Evolutionary conservation across 2,329 filamentous ascomycete genomes (phyloP).

Genomic region (Cladophialophora carrionii): DNA sequence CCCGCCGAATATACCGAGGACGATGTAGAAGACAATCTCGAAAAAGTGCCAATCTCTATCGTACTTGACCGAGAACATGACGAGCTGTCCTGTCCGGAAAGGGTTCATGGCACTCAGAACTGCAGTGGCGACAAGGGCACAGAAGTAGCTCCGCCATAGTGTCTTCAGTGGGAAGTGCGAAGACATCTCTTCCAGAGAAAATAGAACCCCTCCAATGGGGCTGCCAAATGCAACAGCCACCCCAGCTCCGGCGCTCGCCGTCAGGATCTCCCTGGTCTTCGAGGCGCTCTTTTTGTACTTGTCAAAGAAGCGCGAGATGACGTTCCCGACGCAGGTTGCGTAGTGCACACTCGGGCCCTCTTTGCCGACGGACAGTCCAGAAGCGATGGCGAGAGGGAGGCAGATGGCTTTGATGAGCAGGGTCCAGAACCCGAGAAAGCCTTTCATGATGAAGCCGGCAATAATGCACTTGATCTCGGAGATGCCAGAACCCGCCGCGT

Average conservation of each 20-base stretch:
- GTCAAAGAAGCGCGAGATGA: constrained; percentile 87
- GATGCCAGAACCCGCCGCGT: constrained; percentile 94
- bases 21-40: constrained; percentile 86
- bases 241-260: constrained; percentile 89
- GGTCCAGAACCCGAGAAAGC: constrained; percentile 89
- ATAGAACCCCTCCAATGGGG: constrained; percentile 93
- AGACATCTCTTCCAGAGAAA: constrained; percentile 97
- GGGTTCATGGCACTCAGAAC: constrained; percentile 95
- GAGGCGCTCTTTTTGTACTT: constrained; percentile 91
- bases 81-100: constrained; percentile 92
- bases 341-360: constrained; percentile 99
- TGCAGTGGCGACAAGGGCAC: constrained; percentile 89
- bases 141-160: constrained; percentile 97
- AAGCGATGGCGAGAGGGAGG: constrained; percentile 88
- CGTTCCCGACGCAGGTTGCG: constrained; percentile 94
- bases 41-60: constrained; percentile 98
- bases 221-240: constrained; percentile 97
- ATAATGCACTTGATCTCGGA: constrained; percentile 99
- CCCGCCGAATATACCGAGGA: constrained; percentile 90
- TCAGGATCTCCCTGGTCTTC: constrained; percentile 93
- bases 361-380: constrained; percentile 91
- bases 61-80: constrained; percentile 98
- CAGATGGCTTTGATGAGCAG: constrained; percentile 91
- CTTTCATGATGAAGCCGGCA: constrained; percentile 98
- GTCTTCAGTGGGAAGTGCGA: constrained; percentile 96